These are phyloP conservation scores for Flagelloscypha sp. DNA, from an alignment of 768 basidiomycete genomes.

Conservation along the genomic window DNA sequence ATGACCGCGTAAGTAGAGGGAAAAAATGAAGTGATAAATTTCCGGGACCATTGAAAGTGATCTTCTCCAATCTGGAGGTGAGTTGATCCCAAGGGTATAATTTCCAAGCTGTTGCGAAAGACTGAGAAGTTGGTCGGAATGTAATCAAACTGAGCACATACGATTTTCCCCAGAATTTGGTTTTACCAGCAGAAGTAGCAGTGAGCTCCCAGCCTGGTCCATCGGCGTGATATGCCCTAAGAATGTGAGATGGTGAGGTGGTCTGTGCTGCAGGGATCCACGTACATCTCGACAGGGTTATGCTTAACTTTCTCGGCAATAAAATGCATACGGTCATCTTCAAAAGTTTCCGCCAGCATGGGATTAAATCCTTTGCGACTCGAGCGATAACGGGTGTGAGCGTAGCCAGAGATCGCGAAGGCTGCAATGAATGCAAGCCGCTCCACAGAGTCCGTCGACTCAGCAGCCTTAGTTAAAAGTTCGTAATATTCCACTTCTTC, in stretches of 20 bases:
- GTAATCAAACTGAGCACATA: slow-evolving; percentile 7
- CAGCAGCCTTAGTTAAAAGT: slow-evolving; percentile 59
- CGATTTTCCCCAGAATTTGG: slow-evolving; percentile 81
- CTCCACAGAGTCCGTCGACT: slow-evolving; percentile 48
- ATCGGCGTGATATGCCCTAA: slow-evolving; percentile 83
- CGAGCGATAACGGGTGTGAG: slow-evolving; percentile 70
- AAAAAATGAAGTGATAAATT: slow-evolving; percentile 2
- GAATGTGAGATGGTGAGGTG: no score
- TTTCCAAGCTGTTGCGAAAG: slow-evolving; percentile 81
- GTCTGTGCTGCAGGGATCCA: no score
- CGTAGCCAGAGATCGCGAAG: slow-evolving; percentile 79
- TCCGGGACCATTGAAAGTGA: slow-evolving; percentile 66
- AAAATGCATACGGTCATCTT: slow-evolving; percentile 72
- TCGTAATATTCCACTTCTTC: slow-evolving; percentile 78
- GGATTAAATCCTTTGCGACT: slow-evolving; percentile 89
- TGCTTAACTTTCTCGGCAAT: slow-evolving; percentile 85
- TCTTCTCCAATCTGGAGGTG: slow-evolving; percentile 61
- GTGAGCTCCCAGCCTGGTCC: slow-evolving; percentile 69
- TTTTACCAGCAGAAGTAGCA: slow-evolving; percentile 74
- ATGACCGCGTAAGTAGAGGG: slow-evolving; percentile 4
- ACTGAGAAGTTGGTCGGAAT: slow-evolving; percentile 12
- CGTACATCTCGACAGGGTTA: slow-evolving; percentile 73
- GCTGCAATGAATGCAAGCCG: slow-evolving; percentile 73
- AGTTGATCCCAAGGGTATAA: slow-evolving; percentile 71
- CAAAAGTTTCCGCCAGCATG: slow-evolving; percentile 83